Evolutionary conservation across 768 basidiomycete genomes (phyloP), one percentile per base, ranked within the genome.

Genomic region (Trametes cingulata): DNA sequence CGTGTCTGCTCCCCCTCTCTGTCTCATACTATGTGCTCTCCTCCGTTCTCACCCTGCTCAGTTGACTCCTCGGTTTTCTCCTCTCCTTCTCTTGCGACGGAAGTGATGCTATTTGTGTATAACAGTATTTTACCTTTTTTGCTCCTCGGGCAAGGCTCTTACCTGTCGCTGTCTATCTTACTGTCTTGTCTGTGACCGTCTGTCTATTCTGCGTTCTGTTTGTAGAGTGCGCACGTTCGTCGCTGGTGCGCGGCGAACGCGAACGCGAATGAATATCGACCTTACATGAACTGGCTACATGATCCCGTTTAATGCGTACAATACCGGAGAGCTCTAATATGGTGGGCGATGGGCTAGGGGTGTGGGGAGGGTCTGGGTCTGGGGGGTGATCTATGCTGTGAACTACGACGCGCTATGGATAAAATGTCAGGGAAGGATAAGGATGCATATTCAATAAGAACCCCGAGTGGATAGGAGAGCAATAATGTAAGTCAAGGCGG

Each of bases 251-350:
- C 42, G n/a, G 42, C 2, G 27, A 14, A 33, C 12, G 29, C 29
- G 43, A 25, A 25, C 25, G n/a, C n/a, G 43, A 45, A 22, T 15
- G 35, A 22, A n/a, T 50, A 12, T 50, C 33, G 48, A 50, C 48
- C 33, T 50, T 50, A 50, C 29, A 51, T 51, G 36, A 39, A 19
- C 35, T 51, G 36, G 50, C 20, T 48, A 33, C 46, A 33, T 29
- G 50, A 51, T 51, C 35, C 50, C 50, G 36, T 51, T 10, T 20
- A n/a, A 51, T 51, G 50, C 20, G 50, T 51, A 51, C 50, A 51
- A 22, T 51, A 36, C 50, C 36, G 46, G 46, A 48, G 25, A 29
- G 46, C 24, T 48, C 46, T 48, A 48, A 10, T 33, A 10, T 45
- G 43, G 43, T 25, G 22, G 24, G 43, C 14, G 22, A 1, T 20